Percentiles rank a stretch among this genome's conserved stretches.
phyloP scores from a whole-genome alignment of 2,329 filamentous ascomycete species.

The Colletotrichum sp. region DNA sequence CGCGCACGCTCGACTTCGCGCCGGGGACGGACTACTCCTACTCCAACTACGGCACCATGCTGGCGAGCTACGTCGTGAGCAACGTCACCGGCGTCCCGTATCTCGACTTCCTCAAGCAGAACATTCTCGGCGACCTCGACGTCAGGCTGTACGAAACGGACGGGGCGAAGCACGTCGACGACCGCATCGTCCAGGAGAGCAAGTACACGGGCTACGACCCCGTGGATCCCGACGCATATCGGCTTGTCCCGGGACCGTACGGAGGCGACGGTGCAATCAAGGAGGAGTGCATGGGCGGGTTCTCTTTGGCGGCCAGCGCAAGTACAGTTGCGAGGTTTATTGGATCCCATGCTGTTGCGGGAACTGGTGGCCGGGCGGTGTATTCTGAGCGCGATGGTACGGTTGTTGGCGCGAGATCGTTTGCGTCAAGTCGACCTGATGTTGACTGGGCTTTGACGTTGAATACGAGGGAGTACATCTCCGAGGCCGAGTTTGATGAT shows the following conservation, averaged over 20 bases:
- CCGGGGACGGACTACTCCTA: not conserved
- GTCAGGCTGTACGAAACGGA: conserved; percentile 20
- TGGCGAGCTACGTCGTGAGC: conserved; percentile 16
- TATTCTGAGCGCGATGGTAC: not conserved
- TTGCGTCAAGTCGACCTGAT: not conserved
- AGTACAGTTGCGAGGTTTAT: conserved; percentile 11
- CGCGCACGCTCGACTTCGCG: conserved; percentile 11
- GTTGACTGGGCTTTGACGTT: conserved; percentile 11
- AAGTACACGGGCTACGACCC: conserved; percentile 12
- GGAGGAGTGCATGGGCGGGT: conserved; percentile 12
- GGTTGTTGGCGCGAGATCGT: not conserved
- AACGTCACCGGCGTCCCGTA: conserved; percentile 15
- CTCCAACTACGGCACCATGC: conserved; percentile 21
- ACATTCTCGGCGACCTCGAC: conserved; percentile 11
- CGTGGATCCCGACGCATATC: not conserved
- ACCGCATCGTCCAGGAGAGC: conserved; percentile 20
- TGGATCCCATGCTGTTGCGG: conserved; percentile 10
- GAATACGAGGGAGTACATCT: conserved; percentile 13
- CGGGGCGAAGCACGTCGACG: not conserved
- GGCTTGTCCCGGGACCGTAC: not conserved
- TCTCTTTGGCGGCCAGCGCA: conserved; percentile 17
- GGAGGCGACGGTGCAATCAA: conserved; percentile 24
- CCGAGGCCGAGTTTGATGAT: conserved; percentile 9
- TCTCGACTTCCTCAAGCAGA: conserved; percentile 2
- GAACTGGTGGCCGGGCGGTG: not conserved